Evolutionary conservation across 306 rosid genomes (phyloP), one percentile per base, ranked within the genome.

Genomic region (Prunus mume): DNA sequence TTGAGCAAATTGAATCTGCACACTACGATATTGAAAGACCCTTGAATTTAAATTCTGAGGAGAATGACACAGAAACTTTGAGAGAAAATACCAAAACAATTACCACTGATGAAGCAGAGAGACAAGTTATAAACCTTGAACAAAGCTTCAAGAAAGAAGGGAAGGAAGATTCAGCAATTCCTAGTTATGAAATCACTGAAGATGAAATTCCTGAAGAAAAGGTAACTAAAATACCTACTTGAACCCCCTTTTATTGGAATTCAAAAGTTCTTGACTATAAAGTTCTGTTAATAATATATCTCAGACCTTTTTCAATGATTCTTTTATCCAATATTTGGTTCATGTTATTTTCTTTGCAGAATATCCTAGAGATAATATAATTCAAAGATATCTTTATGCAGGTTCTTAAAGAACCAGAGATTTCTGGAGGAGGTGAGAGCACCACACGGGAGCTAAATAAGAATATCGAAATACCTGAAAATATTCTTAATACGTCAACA

Each of bases 301-400:
- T 50, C 28, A 17, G 61, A 69, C 3, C 22, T 19, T 2, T 25
- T 4, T 27, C 27, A 64, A 4, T 11, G 1, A 55, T 57, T 68
- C 15, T 54, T 50, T 80, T 47, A 18, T 79, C n/a, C 60, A 80
- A 34, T 20, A 69, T 9, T 51, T 58, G 71, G 50, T 19, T 28
- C 52, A 72, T 77, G 28, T 12, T 30, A 71, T 69, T 50, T 11
- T 27, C 77, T 63, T 72, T 54, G 85, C 83, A 87, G 88, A 72
- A 41, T 69, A 65, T 67, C 65, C 60, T 65, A 14, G 41, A 30
- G 25, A 61, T 22, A 56, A 10, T 47, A 47, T 47, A 47, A 47
- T 13, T 47, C 15, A 47, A 18, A 52, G 19, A 6, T 27, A 22
- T 15, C 68, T 15, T 79, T 38, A n/a, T 78, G 72, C 88, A 60